Base-by-base conservation (phyloP, 2,329 filamentous ascomycete species). In the Leptodontidium sp. region DNA sequence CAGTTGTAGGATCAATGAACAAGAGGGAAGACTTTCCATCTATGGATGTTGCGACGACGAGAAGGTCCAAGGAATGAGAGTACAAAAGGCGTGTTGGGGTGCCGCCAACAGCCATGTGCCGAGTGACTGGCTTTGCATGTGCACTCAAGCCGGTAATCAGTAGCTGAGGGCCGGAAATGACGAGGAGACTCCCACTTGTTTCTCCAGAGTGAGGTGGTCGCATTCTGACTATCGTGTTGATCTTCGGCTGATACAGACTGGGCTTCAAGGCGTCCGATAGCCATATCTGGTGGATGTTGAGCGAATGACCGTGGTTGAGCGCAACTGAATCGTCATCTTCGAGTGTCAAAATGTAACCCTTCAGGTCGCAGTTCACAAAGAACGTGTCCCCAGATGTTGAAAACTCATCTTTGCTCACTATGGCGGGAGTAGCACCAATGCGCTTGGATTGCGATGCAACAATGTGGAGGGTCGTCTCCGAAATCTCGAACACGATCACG, bases 1-100 rank as follows among this genome's bases (percentile, higher is more conserved):
- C 88, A 0, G 85, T 86, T 8, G 84, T 82, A 0, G 85, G 82
- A 67, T 90, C 86, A 38, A 91, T 77, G 66, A 91, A 90, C 29
- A 83, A 79, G 32, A 91, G 75, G 1, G 84, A 85, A 9, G 87
- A 81, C 35, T 78, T 79, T 4, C 82, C 78, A 4, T 81, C 78
- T 11, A 80, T 74, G 11, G 80, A 78, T 21, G 86, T 80, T 0
- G 84, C 86, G n/a, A 87, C 85, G 49, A 90, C 35, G 87, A 81
- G 70, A 82, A 87, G 49, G 17, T 85, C 81, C 59, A 88, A 82
- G 8, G 78, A 78, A 45, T 83, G 80, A 1, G 86, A 90, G 74
- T 87, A 89, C 4, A 90, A 77, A 1, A 90, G 73, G 52, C 85
- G 77, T 26, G 73, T 75, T 40, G 79, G 79, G 29, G 74, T 79